Base-by-base conservation (phyloP, 73 alveolate genomes). In the Tetrahymena elliotti region DNA sequence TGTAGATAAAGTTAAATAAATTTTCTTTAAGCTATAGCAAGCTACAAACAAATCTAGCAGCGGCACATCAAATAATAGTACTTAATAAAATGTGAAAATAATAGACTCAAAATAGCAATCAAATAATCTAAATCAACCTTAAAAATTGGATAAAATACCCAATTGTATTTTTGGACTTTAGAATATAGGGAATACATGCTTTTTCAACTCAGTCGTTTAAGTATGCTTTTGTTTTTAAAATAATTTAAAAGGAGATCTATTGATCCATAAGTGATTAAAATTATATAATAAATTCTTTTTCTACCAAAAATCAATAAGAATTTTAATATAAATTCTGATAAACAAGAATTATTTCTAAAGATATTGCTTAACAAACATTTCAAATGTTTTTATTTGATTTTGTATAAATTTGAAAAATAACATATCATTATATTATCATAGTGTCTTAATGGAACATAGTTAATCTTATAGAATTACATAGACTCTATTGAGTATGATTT, bases 101-200 rank as follows among this genome's bases (percentile, higher is more conserved):
- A 5, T 24, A 84, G 94, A 84, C 34, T 37, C 22, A 36, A 38
- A 84, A 37, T 84, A 24, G 11, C n/a, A 84, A 38, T 18, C 1
- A 5, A 37, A 84, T 37, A 33, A 15, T 7, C 20, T 24, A n/a
- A 84, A 84, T 33, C 33, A 84, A 84, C 35, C 33, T 52, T 52
- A 27, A 53, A 53, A 33, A 93, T 33, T 52, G 13, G 35, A 27
- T 16, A 93, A 93, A 22, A 94, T 93, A 6, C 96, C 94, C 1
- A 94, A 84, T 12, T 31, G 68, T 36, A 92, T 94, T n/a, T 94
- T 94, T 88, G 97, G 97, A 24, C 95, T 95, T 13, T 53, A 93
- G 38, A 97, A 97, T 82, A 38, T 97, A 35, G 99, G 99, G 38
- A 97, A 97, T 53, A 97, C 99, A 38, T 97, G 99, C 95, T 97